Percentiles rank a stretch among this genome's conserved stretches.
These are phyloP conservation scores for Aspergillus heteromorphus DNA, from an alignment of 495 filamentous ascomycete genomes.

Conservation along the genomic window DNA sequence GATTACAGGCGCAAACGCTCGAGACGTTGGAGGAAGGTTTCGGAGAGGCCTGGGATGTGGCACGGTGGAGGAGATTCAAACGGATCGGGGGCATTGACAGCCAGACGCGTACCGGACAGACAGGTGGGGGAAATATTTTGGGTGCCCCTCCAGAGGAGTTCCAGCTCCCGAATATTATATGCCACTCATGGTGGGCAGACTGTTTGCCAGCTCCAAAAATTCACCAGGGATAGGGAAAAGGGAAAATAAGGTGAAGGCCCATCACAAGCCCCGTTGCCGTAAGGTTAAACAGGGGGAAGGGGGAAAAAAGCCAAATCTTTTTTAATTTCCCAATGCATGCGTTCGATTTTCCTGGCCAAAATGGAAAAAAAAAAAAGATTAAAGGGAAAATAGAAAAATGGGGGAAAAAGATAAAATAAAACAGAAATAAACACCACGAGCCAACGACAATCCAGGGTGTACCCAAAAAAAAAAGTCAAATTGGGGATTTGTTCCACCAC, in stretches of 20 bases:
- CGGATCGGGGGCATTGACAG: slow-evolving; percentile 1
- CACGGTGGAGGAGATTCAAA: not conserved
- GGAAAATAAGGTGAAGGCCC: not conserved
- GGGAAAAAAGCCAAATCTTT: not conserved
- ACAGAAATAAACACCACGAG: too few species aligned
- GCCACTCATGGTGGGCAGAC: not conserved
- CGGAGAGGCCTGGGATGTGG: not conserved
- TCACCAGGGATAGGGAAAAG: not conserved
- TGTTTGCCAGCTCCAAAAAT: not conserved
- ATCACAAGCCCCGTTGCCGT: not conserved
- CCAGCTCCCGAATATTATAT: not conserved
- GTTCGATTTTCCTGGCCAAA: not conserved
- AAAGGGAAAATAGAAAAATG: too few species aligned
- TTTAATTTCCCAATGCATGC: not conserved
- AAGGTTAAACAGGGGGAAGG: not conserved
- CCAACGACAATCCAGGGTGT: not conserved
- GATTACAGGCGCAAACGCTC: not conserved
- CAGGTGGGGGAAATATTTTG: not conserved
- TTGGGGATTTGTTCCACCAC: not conserved
- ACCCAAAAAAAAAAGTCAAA: not conserved
- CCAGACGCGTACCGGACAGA: not conserved
- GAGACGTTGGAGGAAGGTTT: not conserved
- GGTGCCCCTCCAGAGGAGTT: not conserved
- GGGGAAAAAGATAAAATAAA: too few species aligned
- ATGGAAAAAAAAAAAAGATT: not conserved